Percentiles rank a stretch among this genome's conserved stretches.
These are phyloP conservation scores for Didymellaceae sp. DNA, from an alignment of 2,329 filamentous ascomycete genomes.

Conservation along the genomic window DNA sequence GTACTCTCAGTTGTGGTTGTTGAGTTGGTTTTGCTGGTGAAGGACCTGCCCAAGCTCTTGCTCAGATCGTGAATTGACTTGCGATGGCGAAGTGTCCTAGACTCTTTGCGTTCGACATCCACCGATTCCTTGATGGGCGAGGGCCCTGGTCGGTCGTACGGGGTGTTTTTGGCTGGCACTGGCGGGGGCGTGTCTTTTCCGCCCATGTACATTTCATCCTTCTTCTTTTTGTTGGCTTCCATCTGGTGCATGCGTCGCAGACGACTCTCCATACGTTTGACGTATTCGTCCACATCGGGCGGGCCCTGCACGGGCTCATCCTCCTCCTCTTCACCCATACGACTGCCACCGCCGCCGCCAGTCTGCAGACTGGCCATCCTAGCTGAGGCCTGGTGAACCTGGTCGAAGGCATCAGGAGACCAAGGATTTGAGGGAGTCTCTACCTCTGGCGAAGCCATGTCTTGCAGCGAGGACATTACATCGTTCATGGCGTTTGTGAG, in stretches of 20 bases:
- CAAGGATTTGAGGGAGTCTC: conserved; percentile 73
- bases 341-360: conserved; percentile 70
- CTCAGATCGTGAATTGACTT: conserved; percentile 83
- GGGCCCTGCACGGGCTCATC: conserved; percentile 67
- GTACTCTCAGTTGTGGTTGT: conserved; percentile 74
- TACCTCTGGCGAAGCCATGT: conserved; percentile 71
- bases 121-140: conserved; percentile 44
- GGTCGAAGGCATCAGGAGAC: conserved; percentile 87
- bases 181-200: conserved; percentile 60
- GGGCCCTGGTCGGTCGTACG: conserved; percentile 49
- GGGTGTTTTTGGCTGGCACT: conserved; percentile 65
- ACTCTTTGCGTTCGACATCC: conserved; percentile 40
- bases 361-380: conserved; percentile 64
- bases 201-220: conserved; percentile 60
- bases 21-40: conserved; percentile 86
- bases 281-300: conserved; percentile 82
- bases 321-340: conserved; percentile 47
- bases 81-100: conserved; percentile 60
- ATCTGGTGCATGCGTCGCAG: conserved; percentile 72
- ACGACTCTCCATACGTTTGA: conserved; percentile 88
- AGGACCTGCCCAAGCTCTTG: conserved; percentile 75
- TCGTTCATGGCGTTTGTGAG: conserved; percentile 96
- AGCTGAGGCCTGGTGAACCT: conserved; percentile 54
- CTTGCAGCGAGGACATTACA: conserved; percentile 92
- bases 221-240: conserved; percentile 36